Conservation (phyloP, 495 filamentous ascomycete species). For the Jackrogersella minutella region DNA sequence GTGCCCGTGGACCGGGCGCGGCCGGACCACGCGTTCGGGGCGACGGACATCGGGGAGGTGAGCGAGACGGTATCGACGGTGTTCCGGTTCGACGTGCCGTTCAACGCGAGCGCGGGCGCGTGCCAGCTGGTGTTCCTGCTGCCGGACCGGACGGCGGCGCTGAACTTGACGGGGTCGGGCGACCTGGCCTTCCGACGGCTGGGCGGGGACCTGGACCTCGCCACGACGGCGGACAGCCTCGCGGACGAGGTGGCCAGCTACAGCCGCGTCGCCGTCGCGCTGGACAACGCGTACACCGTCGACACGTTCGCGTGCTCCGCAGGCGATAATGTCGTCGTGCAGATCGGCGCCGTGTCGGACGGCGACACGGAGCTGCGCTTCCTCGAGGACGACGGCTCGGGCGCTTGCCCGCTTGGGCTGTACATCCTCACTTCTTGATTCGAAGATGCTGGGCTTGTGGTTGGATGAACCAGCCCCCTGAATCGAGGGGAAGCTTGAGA, state of each 20-base stretch:
- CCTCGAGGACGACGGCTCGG: slow-evolving; percentile 70
- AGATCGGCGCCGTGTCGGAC: slow-evolving; percentile 55
- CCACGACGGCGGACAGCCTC: slow-evolving; percentile 61
- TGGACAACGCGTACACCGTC: slow-evolving; percentile 65
- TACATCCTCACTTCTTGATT: slow-evolving; percentile 57
- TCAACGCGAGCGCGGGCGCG: slow-evolving; percentile 59
- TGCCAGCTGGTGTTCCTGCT: slow-evolving; percentile 74
- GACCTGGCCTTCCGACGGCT: slow-evolving; percentile 62
- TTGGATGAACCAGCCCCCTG: neutral
- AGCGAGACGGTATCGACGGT: slow-evolving; percentile 63
- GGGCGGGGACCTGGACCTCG: slow-evolving; percentile 43
- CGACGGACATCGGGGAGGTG: slow-evolving; percentile 62
- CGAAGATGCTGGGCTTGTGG: slow-evolving; percentile 19
- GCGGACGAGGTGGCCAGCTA: slow-evolving; percentile 57
- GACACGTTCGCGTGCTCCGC: slow-evolving; percentile 64
- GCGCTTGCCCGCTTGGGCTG: slow-evolving; percentile 68
- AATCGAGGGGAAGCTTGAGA: neutral
- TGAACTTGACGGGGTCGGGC: slow-evolving; percentile 66
- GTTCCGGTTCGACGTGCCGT: slow-evolving; percentile 76
- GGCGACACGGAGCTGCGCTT: slow-evolving; percentile 66
- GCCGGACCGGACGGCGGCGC: slow-evolving; percentile 61
- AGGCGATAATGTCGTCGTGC: slow-evolving; percentile 58
- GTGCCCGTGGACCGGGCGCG: slow-evolving; percentile 66
- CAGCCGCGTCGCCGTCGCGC: slow-evolving; percentile 57
- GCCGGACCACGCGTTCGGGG: slow-evolving; percentile 61